phyloP scores from a whole-genome alignment of 371 early-diverging fungal genomes.

The Mortierella sp. region DNA sequence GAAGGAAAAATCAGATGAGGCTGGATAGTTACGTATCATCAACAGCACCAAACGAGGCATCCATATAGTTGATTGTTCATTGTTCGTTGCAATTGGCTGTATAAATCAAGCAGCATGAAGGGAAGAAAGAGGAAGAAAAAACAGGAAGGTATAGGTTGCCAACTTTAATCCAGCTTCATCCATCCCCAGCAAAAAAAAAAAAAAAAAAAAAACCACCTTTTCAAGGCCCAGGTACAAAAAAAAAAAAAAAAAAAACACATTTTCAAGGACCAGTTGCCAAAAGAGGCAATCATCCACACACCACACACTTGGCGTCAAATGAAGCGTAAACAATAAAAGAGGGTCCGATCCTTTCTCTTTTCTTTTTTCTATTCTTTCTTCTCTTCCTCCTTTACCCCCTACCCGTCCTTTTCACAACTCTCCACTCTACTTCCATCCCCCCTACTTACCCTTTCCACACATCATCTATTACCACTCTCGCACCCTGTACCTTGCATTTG shows the following conservation, averaged over 20 bases:
- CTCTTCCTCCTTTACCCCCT: background rate
- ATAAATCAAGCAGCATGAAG: background rate
- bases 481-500: background rate
- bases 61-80: background rate
- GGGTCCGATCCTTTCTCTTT: background rate
- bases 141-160: background rate
- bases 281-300: constrained; percentile 25
- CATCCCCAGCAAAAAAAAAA: background rate
- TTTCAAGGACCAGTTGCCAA: constrained; percentile 6
- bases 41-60: constrained; percentile 11
- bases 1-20: no score
- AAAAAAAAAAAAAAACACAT: background rate
- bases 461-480: background rate
- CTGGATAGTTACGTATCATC: no score
- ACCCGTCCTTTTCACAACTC: background rate
- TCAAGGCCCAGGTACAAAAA: constrained; percentile 1
- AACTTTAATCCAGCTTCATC: background rate
- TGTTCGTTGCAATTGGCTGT: background rate
- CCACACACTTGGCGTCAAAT: background rate
- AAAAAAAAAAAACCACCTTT: no score
- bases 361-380: background rate
- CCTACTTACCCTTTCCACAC: background rate
- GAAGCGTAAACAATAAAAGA: background rate
- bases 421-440: background rate
- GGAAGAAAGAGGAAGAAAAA: no score